phyloP scores from a whole-genome alignment of 2,329 filamentous ascomycete genomes.

The Phaeosphaeriaceae sp. region DNA sequence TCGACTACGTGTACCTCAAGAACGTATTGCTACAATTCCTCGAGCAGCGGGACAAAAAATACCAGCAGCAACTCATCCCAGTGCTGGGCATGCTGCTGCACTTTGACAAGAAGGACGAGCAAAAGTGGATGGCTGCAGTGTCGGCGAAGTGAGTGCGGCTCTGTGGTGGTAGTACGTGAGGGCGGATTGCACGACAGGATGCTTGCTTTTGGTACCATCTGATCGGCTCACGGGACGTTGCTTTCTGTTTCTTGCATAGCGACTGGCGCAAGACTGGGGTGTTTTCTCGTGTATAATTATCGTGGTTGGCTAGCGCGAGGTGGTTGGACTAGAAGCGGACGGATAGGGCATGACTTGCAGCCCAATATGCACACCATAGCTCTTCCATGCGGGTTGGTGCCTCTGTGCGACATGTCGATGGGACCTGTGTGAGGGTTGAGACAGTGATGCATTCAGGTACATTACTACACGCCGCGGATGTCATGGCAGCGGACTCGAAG shows the following conservation, averaged over 20 bases:
- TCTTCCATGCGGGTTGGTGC: neutral
- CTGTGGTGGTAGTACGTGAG: conserved; percentile 8
- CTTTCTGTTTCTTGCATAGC: conserved; percentile 15
- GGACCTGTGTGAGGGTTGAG: neutral
- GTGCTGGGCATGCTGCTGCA: conserved; percentile 77
- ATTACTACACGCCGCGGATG: neutral
- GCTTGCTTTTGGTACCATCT: conserved; percentile 2
- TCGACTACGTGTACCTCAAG: conserved; percentile 76
- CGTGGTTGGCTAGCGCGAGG: neutral
- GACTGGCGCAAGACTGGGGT: conserved; percentile 8
- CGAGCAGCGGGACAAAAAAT: conserved; percentile 79
- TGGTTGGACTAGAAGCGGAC: neutral
- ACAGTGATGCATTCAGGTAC: neutral
- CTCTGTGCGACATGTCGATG: neutral
- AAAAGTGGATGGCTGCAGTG: conserved; percentile 85
- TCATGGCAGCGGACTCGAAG: too few relatives aligned
- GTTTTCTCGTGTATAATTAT: conserved; percentile 9
- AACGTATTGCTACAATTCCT: conserved; percentile 83
- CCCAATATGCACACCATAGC: neutral
- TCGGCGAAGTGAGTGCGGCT: conserved; percentile 48
- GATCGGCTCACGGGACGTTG: neutral
- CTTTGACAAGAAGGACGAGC: conserved; percentile 81
- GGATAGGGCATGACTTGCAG: conserved; percentile 1
- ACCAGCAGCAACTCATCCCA: conserved; percentile 77
- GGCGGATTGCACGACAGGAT: neutral